Evolutionary conservation across 257 asterid genomes (phyloP).

Genomic region (Solanum chiquidenum): DNA sequence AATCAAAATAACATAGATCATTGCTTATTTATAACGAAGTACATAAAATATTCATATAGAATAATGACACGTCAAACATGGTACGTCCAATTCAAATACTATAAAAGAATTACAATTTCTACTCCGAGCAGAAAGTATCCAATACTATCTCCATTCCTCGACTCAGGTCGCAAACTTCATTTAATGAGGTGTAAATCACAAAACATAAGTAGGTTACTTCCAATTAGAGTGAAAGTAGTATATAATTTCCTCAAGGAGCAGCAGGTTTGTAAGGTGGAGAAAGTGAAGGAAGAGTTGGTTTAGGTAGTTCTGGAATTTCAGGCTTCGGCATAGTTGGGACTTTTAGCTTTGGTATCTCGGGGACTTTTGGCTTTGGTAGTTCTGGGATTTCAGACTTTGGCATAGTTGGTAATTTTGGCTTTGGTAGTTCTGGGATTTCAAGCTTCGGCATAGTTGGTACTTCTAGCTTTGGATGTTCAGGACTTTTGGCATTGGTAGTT

Average conservation of each 20-base stretch:
- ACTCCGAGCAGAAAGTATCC: background rate
- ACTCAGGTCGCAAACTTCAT: background rate
- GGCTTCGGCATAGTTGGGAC: background rate
- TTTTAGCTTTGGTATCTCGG: background rate
- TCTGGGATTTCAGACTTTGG: too few relatives aligned
- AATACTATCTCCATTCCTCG: background rate
- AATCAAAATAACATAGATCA: background rate
- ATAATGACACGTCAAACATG: background rate
- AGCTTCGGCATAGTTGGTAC: too few relatives aligned
- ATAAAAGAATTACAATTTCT: background rate
- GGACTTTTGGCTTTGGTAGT: background rate
- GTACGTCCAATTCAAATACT: background rate
- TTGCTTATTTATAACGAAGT: background rate
- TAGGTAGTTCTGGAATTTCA: background rate
- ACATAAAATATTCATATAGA: background rate
- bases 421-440: too few relatives aligned
- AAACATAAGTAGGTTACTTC: background rate
- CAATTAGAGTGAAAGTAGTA: background rate
- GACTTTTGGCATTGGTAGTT: too few relatives aligned
- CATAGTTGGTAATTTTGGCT: too few relatives aligned
- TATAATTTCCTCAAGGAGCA: background rate
- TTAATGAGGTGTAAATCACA: background rate
- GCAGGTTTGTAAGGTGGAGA: background rate
- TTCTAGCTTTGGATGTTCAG: too few relatives aligned
- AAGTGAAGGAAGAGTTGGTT: background rate